Evolutionary conservation across 1,139 yeast species (phyloP).

Genomic region (Arxiozyma slooffiae): DNA sequence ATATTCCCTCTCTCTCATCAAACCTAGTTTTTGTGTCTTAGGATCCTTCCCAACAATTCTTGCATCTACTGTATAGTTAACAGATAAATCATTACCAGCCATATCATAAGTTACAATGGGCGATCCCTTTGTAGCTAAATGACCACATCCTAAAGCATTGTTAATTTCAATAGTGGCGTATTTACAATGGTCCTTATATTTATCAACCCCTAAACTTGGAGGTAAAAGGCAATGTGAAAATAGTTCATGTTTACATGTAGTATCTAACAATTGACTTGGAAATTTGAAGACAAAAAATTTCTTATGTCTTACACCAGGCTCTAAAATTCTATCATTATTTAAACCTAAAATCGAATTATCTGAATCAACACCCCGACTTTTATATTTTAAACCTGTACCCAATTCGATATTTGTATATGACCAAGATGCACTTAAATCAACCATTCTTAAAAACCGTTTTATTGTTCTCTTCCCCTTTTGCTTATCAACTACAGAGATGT

Average conservation of each 20-base stretch:
- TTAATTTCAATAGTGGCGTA: conserved; percentile 29
- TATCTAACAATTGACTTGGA: conserved; percentile 50
- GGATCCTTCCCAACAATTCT: conserved; percentile 25
- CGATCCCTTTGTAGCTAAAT: conserved; percentile 32
- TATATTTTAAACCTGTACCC: conserved; percentile 41
- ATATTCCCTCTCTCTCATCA: conserved; percentile 27
- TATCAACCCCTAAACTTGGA: conserved; percentile 55
- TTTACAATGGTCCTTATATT: conserved; percentile 29
- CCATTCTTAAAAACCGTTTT: conserved; percentile 35
- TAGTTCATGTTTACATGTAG: conserved; percentile 45
- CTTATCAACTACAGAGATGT: conserved; percentile 28
- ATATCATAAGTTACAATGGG: conserved; percentile 34
- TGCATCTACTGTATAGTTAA: conserved; percentile 30
- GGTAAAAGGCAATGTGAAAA: conserved; percentile 52
- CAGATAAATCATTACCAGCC: conserved; percentile 22
- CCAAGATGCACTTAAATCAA: conserved; percentile 38
- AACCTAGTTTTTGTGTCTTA: conserved; percentile 15
- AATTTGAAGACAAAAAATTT: conserved; percentile 57
- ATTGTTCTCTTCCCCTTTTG: conserved; percentile 24
- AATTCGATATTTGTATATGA: conserved; percentile 33
- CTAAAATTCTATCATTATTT: conserved; percentile 40
- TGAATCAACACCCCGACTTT: conserved; percentile 36
- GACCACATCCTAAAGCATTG: conserved; percentile 35
- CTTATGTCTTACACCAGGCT: conserved; percentile 46
- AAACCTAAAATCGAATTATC: conserved; percentile 49